A percentile compares a stretch with the other conserved stretches of the same genome.
phyloP scores from a whole-genome alignment of 2,329 filamentous ascomycete species.

The Stagonosporopsis chrysanthemi region DNA sequence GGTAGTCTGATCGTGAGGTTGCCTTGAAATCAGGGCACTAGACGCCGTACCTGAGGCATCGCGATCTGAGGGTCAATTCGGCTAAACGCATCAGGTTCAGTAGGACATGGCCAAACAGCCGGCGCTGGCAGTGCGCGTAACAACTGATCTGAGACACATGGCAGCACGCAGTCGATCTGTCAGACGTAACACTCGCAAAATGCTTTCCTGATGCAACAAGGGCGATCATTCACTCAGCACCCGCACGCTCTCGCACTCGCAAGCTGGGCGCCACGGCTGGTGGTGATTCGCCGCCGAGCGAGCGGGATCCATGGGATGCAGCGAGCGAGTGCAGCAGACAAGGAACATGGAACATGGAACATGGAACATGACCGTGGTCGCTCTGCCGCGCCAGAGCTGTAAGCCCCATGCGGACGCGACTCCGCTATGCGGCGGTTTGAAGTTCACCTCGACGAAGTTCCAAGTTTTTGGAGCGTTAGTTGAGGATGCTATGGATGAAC shows the following conservation, averaged over 20 bases:
- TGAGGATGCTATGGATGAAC: conserved; percentile 27
- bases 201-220: conserved; percentile 9
- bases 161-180: conserved; percentile 18
- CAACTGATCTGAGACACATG: conserved; percentile 11
- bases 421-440: conserved; percentile 29
- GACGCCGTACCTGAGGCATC: conserved; percentile 14
- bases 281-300: conserved; percentile 30
- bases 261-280: conserved; percentile 24
- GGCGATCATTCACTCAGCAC: conserved; percentile 24
- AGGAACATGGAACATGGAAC: too few species aligned
- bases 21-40: conserved; percentile 6
- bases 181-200: conserved; percentile 18
- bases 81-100: not conserved
- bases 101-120: conserved; percentile 1
- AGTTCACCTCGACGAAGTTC: conserved; percentile 18
- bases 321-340: conserved; percentile 21
- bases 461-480: conserved; percentile 36
- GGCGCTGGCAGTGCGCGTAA: conserved; percentile 2
- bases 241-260: conserved; percentile 7
- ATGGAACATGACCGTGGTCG: conserved; percentile 7
- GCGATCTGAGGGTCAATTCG: conserved; percentile 12
- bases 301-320: conserved; percentile 23
- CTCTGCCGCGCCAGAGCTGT: conserved; percentile 10
- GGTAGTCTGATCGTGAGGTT: conserved; percentile 9
- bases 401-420: conserved; percentile 24